phyloP scores from a whole-genome alignment of 2,329 filamentous ascomycete species.

The Biscogniauxia marginata region DNA sequence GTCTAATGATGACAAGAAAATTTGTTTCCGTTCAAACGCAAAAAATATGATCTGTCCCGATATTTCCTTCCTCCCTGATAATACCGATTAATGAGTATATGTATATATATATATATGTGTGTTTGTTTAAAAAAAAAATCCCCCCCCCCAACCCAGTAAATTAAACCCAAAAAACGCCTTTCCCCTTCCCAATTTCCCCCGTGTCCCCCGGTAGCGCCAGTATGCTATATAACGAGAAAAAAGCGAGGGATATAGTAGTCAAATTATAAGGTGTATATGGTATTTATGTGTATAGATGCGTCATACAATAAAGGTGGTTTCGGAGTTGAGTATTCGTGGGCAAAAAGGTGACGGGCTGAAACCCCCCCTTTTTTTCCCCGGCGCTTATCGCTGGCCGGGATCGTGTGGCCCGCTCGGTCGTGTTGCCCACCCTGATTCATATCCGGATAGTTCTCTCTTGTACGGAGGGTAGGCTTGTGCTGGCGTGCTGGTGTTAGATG shows the following conservation, averaged over 20 bases:
- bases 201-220: background rate
- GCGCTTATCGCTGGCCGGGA: constrained; percentile 20
- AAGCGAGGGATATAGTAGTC: background rate
- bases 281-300: background rate
- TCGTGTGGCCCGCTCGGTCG: constrained; percentile 24
- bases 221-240: background rate
- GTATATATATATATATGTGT: background rate
- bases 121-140: background rate
- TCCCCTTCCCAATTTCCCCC: background rate
- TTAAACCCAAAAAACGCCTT: background rate
- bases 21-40: background rate
- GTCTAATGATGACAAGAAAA: constrained; percentile 12
- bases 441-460: constrained; percentile 29
- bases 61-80: background rate
- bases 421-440: constrained; percentile 40
- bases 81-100: background rate
- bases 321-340: background rate
- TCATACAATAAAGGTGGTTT: constrained; percentile 1
- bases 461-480: constrained; percentile 28
- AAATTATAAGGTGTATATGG: background rate
- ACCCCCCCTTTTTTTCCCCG: background rate
- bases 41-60: background rate
- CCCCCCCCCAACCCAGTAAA: background rate
- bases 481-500: constrained; percentile 22
- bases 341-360: background rate